Evolutionary conservation across 148 eudicot species (phyloP).

Genomic region (Linanthus parryae): DNA sequence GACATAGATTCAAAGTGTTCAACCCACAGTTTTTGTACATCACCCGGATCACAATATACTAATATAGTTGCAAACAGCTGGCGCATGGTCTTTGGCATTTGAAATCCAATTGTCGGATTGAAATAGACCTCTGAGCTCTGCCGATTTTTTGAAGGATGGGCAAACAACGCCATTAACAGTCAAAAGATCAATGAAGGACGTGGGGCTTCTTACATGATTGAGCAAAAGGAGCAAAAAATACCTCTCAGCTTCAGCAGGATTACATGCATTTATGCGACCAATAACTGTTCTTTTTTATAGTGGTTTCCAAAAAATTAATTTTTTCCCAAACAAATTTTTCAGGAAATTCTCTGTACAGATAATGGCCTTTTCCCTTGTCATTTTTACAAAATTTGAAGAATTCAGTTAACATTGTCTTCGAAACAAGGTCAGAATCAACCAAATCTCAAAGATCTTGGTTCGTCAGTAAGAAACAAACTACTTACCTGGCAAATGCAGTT

Average conservation of each 20-base stretch:
- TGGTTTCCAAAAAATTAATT: background rate
- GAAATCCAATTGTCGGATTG: background rate
- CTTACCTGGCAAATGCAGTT: background rate
- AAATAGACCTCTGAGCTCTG: background rate
- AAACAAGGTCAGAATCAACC: background rate
- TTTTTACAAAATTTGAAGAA: background rate
- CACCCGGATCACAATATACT: background rate
- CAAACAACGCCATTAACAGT: background rate
- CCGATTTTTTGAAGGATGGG: background rate
- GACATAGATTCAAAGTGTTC: background rate
- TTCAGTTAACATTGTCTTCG: background rate
- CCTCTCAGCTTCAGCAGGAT: background rate
- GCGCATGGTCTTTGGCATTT: background rate
- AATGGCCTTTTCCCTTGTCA: background rate
- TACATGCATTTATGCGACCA: no score
- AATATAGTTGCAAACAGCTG: background rate
- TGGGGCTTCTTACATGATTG: background rate
- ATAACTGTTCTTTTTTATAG: background rate
- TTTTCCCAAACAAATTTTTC: background rate
- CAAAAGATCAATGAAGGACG: background rate
- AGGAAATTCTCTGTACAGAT: background rate
- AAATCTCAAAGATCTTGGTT: background rate
- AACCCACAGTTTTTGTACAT: background rate
- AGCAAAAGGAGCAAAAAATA: background rate
- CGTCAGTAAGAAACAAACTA: background rate